Evolutionary conservation across 192 early-diverging fungal genomes (phyloP).

Genomic region (Thoreauomyces humboldtii): DNA sequence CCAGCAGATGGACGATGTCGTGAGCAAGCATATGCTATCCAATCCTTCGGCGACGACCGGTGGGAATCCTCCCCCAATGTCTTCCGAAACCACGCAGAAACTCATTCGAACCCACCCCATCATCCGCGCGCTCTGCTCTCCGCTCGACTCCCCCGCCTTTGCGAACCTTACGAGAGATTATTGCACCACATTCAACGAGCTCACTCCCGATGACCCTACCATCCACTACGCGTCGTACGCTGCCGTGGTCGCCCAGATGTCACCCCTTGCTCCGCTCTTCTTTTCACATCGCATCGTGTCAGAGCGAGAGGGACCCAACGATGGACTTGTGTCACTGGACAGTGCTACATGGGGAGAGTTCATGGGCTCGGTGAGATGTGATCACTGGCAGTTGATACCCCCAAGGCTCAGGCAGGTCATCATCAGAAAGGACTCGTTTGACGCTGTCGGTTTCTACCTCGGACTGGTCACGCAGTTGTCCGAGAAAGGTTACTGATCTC

Average conservation of each 20-base stretch:
- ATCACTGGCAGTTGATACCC: slow-evolving; percentile 87
- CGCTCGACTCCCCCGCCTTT: slow-evolving; percentile 86
- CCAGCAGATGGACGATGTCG: slow-evolving; percentile 38
- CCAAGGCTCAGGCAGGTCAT: slow-evolving; percentile 27
- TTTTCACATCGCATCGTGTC: slow-evolving; percentile 79
- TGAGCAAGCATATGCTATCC: slow-evolving; percentile 20
- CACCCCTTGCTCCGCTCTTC: slow-evolving; percentile 67
- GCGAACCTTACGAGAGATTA: slow-evolving; percentile 87
- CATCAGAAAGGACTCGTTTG: slow-evolving; percentile 47
- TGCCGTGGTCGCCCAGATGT: slow-evolving; percentile 50
- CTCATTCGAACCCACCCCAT: slow-evolving; percentile 25
- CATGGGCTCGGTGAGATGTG: slow-evolving; percentile 70
- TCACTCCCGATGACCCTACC: slow-evolving; percentile 72
- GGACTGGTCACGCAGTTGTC: slow-evolving; percentile 64
- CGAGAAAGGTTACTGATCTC: slow-evolving; percentile 65
- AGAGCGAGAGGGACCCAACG: slow-evolving; percentile 81
- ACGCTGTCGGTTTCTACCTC: slow-evolving; percentile 71
- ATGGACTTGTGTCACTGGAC: slow-evolving; percentile 82
- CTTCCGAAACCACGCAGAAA: not conserved
- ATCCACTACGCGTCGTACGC: slow-evolving; percentile 78
- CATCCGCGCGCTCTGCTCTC: slow-evolving; percentile 53
- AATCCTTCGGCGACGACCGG: not conserved
- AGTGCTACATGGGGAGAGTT: slow-evolving; percentile 90
- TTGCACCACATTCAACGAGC: slow-evolving; percentile 81
- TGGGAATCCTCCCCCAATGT: not conserved